Evolutionary conservation across 192 early-diverging fungal genomes (phyloP), one percentile per base, ranked within the genome.

Genomic region (Gryganskiella cystojenkinii): DNA sequence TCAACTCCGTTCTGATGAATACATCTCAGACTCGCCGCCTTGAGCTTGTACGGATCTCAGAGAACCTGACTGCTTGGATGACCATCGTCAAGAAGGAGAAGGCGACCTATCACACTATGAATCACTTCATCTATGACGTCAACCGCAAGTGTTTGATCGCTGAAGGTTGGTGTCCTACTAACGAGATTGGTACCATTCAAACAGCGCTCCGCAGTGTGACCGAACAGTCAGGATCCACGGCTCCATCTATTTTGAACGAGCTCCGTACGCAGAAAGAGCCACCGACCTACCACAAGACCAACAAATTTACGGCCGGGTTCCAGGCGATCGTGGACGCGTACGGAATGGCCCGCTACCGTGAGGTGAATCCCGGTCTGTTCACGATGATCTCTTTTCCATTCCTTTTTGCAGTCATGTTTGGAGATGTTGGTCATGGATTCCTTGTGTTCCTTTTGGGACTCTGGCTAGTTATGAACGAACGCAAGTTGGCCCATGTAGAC

Each of bases 321-420:
- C 98, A 99, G 81, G 91, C 85, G 61, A 96, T 99, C 67, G 92
- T 99, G 22, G 95, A 98, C 74, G 94, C 95, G 0, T 99, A 99
- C 80, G 98, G 98, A 35, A 88, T 98, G 70, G 95, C 98, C 49
- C 90, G 87, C 65, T 98, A 98, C 68, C 89, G 93, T 63, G 98
- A 99, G 82, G 96, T 98, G 61, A 99, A 99, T 78, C 98, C 98
- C 17, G 98, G 95, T 43, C 86, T 99, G 35, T 99, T 97, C 60
- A 98, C 98, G 0, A 80, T 92, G 17, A 97, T 99, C 35, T 95
- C 95, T 0, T 99, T 99, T 84, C 98, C 98, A 14, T 99, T 99
- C 68, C 75, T 99, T 58, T 99, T 99, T 83, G 96, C 98, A 43
- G 88, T 99, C 61, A 99, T 99, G 98, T 99, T 99, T 90, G 98